A percentile compares a stretch with the other conserved stretches of the same genome.
These are phyloP conservation scores for Botryobasidium botryosum DNA, from an alignment of 768 basidiomycete species.

Conservation along the genomic window DNA sequence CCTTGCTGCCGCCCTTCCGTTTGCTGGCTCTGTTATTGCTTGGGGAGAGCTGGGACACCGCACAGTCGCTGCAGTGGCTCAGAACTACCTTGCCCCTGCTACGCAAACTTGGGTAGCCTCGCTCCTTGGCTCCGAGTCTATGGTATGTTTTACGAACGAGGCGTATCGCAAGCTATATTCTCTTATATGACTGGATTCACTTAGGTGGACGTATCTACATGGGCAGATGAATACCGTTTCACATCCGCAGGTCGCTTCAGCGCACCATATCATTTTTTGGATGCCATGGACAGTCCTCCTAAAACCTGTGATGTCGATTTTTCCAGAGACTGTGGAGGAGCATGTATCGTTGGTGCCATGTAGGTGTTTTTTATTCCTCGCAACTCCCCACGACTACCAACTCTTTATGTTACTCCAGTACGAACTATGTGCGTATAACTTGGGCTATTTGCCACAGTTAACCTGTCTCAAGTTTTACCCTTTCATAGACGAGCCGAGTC, in stretches of 20 bases:
- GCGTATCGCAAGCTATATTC: no score
- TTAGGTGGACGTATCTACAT: background rate
- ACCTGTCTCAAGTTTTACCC: background rate
- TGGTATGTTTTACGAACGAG: no score
- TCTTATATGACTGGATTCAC: background rate
- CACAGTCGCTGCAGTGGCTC: conserved; percentile 4
- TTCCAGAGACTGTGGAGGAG: conserved; percentile 1
- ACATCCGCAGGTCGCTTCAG: background rate
- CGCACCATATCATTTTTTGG: background rate
- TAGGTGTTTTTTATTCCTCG: background rate
- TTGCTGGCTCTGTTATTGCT: no score
- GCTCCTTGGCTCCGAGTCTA: no score
- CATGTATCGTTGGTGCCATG: conserved; percentile 1
- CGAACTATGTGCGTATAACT: conserved; percentile 1
- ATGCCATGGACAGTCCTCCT: conserved; percentile 1
- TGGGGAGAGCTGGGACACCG: conserved; percentile 5
- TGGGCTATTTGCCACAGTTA: background rate
- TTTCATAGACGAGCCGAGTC: background rate
- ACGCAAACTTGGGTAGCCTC: no score
- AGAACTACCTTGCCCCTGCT: background rate
- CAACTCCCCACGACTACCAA: no score
- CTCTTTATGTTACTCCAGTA: background rate
- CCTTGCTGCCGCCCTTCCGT: no score
- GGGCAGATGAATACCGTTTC: conserved; percentile 1
- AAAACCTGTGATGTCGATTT: background rate